Evolutionary conservation across 129 eudicot species (phyloP), one percentile per base, ranked within the genome.

Genomic region (Flaveria linearis): DNA sequence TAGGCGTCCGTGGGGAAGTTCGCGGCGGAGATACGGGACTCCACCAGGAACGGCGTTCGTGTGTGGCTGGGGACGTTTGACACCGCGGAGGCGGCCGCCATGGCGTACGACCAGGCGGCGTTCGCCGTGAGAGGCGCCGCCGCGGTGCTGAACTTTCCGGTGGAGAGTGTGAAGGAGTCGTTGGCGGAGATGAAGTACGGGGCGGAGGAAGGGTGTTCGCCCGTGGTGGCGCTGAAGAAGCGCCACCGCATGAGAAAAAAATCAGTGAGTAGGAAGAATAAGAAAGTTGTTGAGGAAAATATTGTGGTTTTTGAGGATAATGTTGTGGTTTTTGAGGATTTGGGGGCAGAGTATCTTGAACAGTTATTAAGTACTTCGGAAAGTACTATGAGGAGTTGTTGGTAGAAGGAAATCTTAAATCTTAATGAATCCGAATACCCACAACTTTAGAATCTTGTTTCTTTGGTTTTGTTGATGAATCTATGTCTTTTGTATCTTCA

Each of bases 121-220:
- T 89, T 83, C 47, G 72, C 90, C 3, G 85, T 88, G 93, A 76
- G 96, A 72, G 96, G 98, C 3, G 28, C 82, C 4, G 11, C 70
- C 72, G 98, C 98, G 0, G 87, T 92, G 28, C 86, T 92, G 45
- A 92, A 92, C 60, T 89, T 89, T 47, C 91, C 98, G 45, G 92
- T 65, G 33, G 98, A 93, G 53, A 71, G 84, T 58, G 98, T 90
- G 16, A 77, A 64, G 72, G 90, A 90, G 56, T 89, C 98, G 15
- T 78, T 92, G 4, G 20, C 47, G 13, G 93, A 86, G 20, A 82
- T 92, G 91, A 82, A 85, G 61, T 74, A 71, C 39, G 83, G 87
- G 12, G 15, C 43, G 9, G 89, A 85, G 66, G 89, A 84, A 60
- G 93, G 91, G 68, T 82, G 91, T 45, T 92, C 98, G 22, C 98